Conservation (phyloP, 2,329 filamentous ascomycete species). For the Fusarium longipes region DNA sequence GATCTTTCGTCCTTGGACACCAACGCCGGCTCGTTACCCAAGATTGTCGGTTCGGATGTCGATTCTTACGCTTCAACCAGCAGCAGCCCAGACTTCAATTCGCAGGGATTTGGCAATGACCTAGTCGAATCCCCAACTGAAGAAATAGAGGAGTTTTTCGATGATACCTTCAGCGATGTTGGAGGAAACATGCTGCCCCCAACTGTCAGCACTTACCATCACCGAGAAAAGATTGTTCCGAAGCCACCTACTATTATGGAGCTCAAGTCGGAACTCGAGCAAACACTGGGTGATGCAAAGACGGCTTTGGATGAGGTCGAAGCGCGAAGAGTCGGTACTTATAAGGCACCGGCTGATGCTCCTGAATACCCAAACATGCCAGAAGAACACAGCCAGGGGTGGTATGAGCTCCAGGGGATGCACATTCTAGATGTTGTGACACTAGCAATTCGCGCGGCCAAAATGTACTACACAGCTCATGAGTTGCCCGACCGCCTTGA, state of each 20-base stretch:
- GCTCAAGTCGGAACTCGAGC: slow-evolving; percentile 74
- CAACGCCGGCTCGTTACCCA: slow-evolving; percentile 49
- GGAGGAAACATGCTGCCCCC: slow-evolving; percentile 92
- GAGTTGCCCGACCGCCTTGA: slow-evolving; percentile 87
- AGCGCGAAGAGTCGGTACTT: slow-evolving; percentile 50
- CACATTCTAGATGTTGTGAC: slow-evolving; percentile 93
- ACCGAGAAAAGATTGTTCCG: slow-evolving; percentile 82
- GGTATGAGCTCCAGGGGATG: slow-evolving; percentile 90
- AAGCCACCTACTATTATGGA: slow-evolving; percentile 86
- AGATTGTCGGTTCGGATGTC: slow-evolving; percentile 59
- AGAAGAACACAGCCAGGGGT: slow-evolving; percentile 69
- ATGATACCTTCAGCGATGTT: slow-evolving; percentile 69
- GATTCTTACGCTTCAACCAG: slow-evolving; percentile 71
- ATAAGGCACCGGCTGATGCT: slow-evolving; percentile 45
- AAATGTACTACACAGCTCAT: slow-evolving; percentile 95
- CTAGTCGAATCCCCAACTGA: slow-evolving; percentile 62
- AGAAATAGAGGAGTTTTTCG: slow-evolving; percentile 61
- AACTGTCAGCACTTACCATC: slow-evolving; percentile 94
- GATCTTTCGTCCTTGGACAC: slow-evolving; percentile 66
- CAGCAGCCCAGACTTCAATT: slow-evolving; percentile 66
- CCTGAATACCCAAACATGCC: slow-evolving; percentile 54
- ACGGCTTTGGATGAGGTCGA: slow-evolving; percentile 73
- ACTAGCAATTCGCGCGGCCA: slow-evolving; percentile 93
- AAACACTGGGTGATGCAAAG: slow-evolving; percentile 75
- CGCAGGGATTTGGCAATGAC: slow-evolving; percentile 53